These are phyloP conservation scores for Marsdenia floribunda DNA, from an alignment of 257 asterid genomes.

Conservation along the genomic window DNA sequence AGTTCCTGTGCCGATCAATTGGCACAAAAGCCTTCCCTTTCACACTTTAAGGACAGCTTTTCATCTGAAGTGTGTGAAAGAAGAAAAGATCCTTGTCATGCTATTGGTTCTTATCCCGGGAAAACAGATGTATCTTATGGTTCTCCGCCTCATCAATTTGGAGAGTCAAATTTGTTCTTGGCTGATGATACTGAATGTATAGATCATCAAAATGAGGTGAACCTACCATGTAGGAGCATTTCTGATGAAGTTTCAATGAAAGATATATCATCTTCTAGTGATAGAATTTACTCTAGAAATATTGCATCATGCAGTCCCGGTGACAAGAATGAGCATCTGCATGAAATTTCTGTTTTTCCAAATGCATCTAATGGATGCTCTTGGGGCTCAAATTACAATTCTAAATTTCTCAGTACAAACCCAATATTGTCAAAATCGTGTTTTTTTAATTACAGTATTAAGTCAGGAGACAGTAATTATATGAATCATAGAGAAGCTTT, in stretches of 20 bases:
- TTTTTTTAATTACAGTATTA: conserved; percentile 35
- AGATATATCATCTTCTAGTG: conserved; percentile 16
- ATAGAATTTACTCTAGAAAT: conserved; percentile 28
- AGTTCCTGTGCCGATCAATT: conserved; percentile 34
- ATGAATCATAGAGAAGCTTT: conserved; percentile 32
- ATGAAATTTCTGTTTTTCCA: conserved; percentile 27
- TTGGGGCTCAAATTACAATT: conserved; percentile 37
- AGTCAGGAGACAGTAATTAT: conserved; percentile 32
- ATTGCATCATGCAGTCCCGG: conserved; percentile 22
- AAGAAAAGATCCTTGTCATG: conserved; percentile 22
- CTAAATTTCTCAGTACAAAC: conserved; percentile 58
- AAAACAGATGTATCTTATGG: conserved; percentile 16
- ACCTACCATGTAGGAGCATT: conserved; percentile 21
- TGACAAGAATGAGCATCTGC: conserved; percentile 25
- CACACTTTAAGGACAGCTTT: conserved; percentile 28
- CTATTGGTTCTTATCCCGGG: conserved; percentile 19
- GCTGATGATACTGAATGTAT: conserved; percentile 28
- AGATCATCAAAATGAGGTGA: conserved; percentile 25
- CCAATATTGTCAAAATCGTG: conserved; percentile 46
- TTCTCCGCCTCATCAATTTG: conserved; percentile 14
- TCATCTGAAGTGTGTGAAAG: conserved; percentile 24
- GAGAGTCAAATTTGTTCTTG: conserved; percentile 23
- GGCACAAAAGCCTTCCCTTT: conserved; percentile 28
- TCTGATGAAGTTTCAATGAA: conserved; percentile 25
- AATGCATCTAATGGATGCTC: conserved; percentile 26